A percentile compares a stretch with the other conserved stretches of the same genome.
Evolutionary conservation across 2,329 filamentous ascomycete species (phyloP).

Genomic region (Fusarium redolens): DNA sequence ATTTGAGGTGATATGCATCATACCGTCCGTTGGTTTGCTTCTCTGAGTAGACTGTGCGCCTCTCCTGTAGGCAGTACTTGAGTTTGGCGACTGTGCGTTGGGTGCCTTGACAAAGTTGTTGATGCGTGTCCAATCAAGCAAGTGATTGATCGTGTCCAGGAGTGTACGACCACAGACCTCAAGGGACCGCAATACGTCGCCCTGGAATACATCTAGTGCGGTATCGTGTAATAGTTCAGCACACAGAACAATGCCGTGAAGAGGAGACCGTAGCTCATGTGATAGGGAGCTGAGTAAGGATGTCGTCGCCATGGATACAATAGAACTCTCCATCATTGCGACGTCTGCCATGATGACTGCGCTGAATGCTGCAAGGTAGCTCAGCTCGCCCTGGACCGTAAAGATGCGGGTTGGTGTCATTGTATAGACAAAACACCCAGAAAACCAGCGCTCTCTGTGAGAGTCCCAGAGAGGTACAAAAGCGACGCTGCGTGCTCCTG

Average conservation of each 20-base stretch:
- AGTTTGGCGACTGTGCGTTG: neutral
- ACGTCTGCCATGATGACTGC: constrained; percentile 69
- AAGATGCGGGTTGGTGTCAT: constrained; percentile 57
- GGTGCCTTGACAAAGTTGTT: constrained; percentile 51
- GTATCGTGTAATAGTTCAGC: constrained; percentile 65
- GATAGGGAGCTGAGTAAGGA: constrained; percentile 70
- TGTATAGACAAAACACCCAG: constrained; percentile 63
- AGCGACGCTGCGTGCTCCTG: constrained; percentile 58
- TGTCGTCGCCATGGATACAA: constrained; percentile 61
- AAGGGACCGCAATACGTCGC: constrained; percentile 60
- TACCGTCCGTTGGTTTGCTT: constrained; percentile 19
- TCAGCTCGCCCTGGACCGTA: constrained; percentile 60
- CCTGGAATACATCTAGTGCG: constrained; percentile 58
- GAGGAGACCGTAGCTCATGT: constrained; percentile 70
- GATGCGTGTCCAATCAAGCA: constrained; percentile 67
- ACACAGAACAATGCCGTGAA: constrained; percentile 69
- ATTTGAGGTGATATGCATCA: constrained; percentile 31
- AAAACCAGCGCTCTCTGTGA: constrained; percentile 59
- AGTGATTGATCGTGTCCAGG: constrained; percentile 65
- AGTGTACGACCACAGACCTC: constrained; percentile 63
- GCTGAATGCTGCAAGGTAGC: constrained; percentile 62
- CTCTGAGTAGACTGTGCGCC: neutral
- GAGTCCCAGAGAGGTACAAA: constrained; percentile 62
- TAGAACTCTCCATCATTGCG: constrained; percentile 53
- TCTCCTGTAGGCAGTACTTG: neutral